phyloP scores from a whole-genome alignment of 140 eudicot genomes.

The Stevia rebaudiana region DNA sequence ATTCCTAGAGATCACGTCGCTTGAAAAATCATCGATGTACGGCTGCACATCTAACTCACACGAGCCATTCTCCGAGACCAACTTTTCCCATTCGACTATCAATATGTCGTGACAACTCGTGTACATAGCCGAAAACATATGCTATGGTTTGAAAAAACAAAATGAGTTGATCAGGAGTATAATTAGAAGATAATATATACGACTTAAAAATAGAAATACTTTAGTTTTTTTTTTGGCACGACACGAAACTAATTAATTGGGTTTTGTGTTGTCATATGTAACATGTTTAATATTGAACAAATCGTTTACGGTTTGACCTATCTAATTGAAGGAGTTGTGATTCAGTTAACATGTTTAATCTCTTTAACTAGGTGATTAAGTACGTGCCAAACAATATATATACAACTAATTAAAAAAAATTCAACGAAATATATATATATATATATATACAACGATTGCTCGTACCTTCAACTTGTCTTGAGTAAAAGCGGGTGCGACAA shows the following conservation, averaged over 20 bases:
- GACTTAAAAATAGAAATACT: no score
- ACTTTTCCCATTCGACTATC: conserved; percentile 45
- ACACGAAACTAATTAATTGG: no score
- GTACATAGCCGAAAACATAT: conserved; percentile 60
- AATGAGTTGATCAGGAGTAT: not conserved
- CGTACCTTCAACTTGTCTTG: conserved; percentile 54
- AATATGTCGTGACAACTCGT: conserved; percentile 46
- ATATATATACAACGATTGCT: not conserved
- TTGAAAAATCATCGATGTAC: conserved; percentile 44
- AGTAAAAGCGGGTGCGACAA: conserved; percentile 58
- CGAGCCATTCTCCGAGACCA: conserved; percentile 15
- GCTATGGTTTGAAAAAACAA: conserved; percentile 20
- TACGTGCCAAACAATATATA: not conserved
- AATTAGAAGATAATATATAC: no score
- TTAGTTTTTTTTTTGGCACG: no score
- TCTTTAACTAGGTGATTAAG: no score
- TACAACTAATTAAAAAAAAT: not conserved
- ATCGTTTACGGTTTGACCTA: no score
- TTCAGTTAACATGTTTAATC: no score
- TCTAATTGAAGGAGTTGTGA: no score
- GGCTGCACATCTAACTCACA: conserved; percentile 60
- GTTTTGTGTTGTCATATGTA: no score
- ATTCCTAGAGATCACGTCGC: conserved; percentile 64
- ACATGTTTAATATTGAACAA: no score
- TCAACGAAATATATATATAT: no score